Base-by-base conservation (phyloP, 768 basidiomycete genomes). In the Peribolospora baueri region DNA sequence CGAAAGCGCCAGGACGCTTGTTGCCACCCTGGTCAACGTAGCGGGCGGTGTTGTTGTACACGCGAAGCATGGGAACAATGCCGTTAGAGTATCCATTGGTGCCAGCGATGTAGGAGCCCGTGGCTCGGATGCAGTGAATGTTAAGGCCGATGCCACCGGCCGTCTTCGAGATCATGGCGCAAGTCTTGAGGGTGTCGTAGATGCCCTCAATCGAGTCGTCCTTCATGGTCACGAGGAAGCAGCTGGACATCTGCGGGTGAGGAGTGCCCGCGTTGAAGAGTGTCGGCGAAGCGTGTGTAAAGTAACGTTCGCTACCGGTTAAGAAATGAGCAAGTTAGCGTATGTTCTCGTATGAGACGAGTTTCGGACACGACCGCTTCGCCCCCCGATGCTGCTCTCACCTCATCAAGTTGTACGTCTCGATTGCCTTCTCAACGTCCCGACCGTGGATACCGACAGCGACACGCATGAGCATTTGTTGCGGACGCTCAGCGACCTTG, bases 391-490 rank as follows among this genome's bases (percentile, higher is more conserved):
- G 25, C 25, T 25, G 25, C 25, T 25, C 25, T 25, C 6, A 7
- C 47, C 56, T 3, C 13, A 57, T 53, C 52, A 63, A 56, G 60
- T 64, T 61, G 63, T 71, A 71, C 10, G 91, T 93, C 72, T 93
- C 80, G 58, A 95, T 71, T 50, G 80, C 85, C 42, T 79, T 80
- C 25, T 91, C 85, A 54, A 95, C 76, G 67, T 97, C 83, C 7
- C 69, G 65, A 4, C 88, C 90, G 66, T 97, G 91, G 55, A 98
- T 88, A 46, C 91, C 91, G 49, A 97, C 87, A 49, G 93, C 85
- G 55, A 98, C 93, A 68, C 93, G 88, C 93, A 98, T 97, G 67
- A 97, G 81, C 78, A 97, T 84, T 68, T 97, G 93, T 63, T 97
- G 93, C 40, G 93, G 93, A 43, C 93, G 80, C 68, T 98, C 93